Evolutionary conservation across 192 early-diverging fungal species (phyloP), one percentile per base, ranked within the genome.

Genomic region (Podila horticola): DNA sequence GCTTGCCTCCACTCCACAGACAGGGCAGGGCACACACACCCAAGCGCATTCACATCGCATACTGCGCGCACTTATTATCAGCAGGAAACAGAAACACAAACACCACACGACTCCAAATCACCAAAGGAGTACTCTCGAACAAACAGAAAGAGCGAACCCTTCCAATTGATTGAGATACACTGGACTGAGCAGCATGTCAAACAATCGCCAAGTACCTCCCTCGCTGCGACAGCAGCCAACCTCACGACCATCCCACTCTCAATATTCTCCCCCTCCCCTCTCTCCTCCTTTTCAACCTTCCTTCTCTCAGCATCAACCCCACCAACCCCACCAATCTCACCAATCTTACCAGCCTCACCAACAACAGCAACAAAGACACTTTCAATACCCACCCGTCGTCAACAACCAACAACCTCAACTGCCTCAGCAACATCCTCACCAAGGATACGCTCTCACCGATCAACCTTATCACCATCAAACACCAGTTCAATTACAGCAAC

Each of bases 361-460:
- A 48, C 61, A 64, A 41, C 49, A 62, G 3, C 60, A 36, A n/a
- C 51, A 34, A 15, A 62, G 57, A n/a, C n/a, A 34, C 22, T 30
- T 57, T n/a, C 66, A 69, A 17, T 19, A 36, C 34, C 34, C 34
- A 36, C 57, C n/a, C 67, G 59, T 24, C 57, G 22, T 34, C 34
- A 34, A 36, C 66, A 67, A 26, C 29, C 26, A 20, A 50, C 70
- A 17, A 17, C 52, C 30, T 15, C 57, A 19, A 12, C 64, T 29
- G 5, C 66, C 22, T 31, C 9, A 33, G 50, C 48, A 59, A 29
- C 58, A 24, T 30, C 41, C 66, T 66, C 64, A 28, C 36, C 48
- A 19, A 63, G 33, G 33, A 31, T 31, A n/a, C 22, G 34, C 62
- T 4, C 38, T 33, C 9, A 36, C 34, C 34, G 34, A 63, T 34